Evolutionary conservation across 768 basidiomycete species (phyloP).

Genomic region (Naganishia randhawae): DNA sequence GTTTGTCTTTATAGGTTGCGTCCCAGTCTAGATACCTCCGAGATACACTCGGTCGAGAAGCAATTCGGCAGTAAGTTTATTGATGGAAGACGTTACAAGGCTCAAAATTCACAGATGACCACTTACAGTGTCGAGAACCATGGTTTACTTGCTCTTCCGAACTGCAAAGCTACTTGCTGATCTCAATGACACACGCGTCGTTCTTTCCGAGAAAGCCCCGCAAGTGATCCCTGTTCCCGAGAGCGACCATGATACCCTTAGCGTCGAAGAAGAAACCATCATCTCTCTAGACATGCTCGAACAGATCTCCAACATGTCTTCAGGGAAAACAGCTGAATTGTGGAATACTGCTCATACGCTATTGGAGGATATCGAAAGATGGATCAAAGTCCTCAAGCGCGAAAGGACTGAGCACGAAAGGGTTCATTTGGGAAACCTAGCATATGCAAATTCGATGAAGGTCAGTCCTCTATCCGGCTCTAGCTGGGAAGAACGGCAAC

Average conservation of each 20-base stretch:
- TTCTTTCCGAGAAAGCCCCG: constrained; percentile 32
- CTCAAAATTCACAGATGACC: not conserved
- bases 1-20: constrained; percentile 37
- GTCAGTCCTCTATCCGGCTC: constrained; percentile 29
- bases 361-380: constrained; percentile 41
- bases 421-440: constrained; percentile 45
- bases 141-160: constrained; percentile 45
- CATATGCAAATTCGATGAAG: constrained; percentile 49
- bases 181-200: constrained; percentile 26
- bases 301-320: constrained; percentile 2
- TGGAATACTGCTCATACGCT: constrained; percentile 20
- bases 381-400: constrained; percentile 42
- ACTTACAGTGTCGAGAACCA: constrained; percentile 42
- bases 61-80: constrained; percentile 53
- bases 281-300: not conserved
- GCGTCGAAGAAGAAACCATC: not conserved
- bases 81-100: not conserved
- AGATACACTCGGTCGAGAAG: constrained; percentile 54
- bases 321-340: constrained; percentile 14
- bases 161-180: constrained; percentile 39
- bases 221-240: not conserved
- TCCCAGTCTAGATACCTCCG: constrained; percentile 48
- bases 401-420: constrained; percentile 45
- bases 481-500: not conserved
- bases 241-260: not conserved